Percentiles rank a stretch among this genome's conserved stretches.
These are phyloP conservation scores for Aureoboletus auriporus DNA, from an alignment of 768 basidiomycete species.

Conservation along the genomic window DNA sequence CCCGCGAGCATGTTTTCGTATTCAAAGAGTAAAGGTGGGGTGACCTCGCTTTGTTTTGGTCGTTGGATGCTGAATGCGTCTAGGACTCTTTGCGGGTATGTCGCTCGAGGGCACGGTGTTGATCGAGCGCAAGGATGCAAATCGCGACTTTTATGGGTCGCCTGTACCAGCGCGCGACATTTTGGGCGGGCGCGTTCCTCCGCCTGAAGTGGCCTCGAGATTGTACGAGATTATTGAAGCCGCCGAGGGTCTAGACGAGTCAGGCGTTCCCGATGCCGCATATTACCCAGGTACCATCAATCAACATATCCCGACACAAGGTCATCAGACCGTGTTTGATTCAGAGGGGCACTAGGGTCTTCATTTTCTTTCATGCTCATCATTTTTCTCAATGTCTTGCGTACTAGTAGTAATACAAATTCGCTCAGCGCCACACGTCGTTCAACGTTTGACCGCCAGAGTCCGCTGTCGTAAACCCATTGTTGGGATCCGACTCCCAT, in stretches of 20 bases:
- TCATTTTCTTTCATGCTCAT: not conserved
- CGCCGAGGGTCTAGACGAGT: slow-evolving; percentile 89
- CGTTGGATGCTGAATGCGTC: not conserved
- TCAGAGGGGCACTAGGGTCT: slow-evolving; percentile 46
- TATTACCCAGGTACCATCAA: slow-evolving; percentile 71
- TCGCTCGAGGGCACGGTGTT: slow-evolving; percentile 93
- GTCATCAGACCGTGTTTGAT: slow-evolving; percentile 66
- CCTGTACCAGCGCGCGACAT: slow-evolving; percentile 86
- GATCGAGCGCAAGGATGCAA: slow-evolving; percentile 94
- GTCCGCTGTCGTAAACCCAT: slow-evolving; percentile 44
- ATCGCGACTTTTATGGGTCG: slow-evolving; percentile 94
- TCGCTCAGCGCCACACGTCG: slow-evolving; percentile 41
- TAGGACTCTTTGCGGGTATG: slow-evolving; percentile 91
- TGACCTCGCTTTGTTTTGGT: slow-evolving; percentile 11
- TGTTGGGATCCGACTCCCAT: slow-evolving; percentile 72
- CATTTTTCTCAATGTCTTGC: too few species aligned
- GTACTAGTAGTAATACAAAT: not conserved
- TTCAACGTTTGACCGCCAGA: slow-evolving; percentile 35
- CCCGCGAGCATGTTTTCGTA: slow-evolving; percentile 98
- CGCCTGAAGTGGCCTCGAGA: slow-evolving; percentile 91
- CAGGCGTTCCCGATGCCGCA: slow-evolving; percentile 68
- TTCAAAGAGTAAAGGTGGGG: slow-evolving; percentile 85
- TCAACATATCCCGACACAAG: slow-evolving; percentile 49
- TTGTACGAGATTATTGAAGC: slow-evolving; percentile 97
- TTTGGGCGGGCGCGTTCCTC: slow-evolving; percentile 88